These are phyloP conservation scores for Arctium lappa DNA, from an alignment of 129 eudicot species.

Conservation along the genomic window DNA sequence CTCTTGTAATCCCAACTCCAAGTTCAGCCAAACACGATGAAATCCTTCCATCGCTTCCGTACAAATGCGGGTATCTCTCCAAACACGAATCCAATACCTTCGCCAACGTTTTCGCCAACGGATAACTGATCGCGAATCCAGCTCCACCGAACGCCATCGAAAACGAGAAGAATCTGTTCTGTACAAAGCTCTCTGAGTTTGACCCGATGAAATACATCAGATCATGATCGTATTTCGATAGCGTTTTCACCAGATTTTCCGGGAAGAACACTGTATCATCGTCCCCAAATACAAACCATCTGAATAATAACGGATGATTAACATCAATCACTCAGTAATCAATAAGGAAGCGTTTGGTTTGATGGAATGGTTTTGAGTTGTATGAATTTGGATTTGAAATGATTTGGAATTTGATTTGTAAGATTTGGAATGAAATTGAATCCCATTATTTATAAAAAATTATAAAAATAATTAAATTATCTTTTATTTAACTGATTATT, in stretches of 20 bases:
- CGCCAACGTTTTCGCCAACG: conserved; percentile 70
- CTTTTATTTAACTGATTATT: too few relatives aligned
- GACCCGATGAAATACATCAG: conserved; percentile 72
- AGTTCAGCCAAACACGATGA: conserved; percentile 80
- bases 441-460: too few relatives aligned
- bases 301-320: not conserved
- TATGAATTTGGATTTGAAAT: too few relatives aligned
- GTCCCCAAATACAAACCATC: conserved; percentile 90
- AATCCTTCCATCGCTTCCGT: conserved; percentile 85
- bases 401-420: too few relatives aligned
- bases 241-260: conserved; percentile 63
- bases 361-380: too few relatives aligned
- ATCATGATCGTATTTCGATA: conserved; percentile 75
- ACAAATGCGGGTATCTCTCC: conserved; percentile 69
- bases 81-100: conserved; percentile 84
- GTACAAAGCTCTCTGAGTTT: conserved; percentile 60
- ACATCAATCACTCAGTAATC: not conserved
- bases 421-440: too few relatives aligned
- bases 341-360: not conserved
- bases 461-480: too few relatives aligned
- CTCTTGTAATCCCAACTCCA: conserved; percentile 67
- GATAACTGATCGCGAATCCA: conserved; percentile 88
- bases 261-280: conserved; percentile 78
- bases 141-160: conserved; percentile 91
- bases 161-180: conserved; percentile 50